These are phyloP conservation scores for Fonsecaea monophora DNA, from an alignment of 2,329 filamentous ascomycete species.

Conservation along the genomic window DNA sequence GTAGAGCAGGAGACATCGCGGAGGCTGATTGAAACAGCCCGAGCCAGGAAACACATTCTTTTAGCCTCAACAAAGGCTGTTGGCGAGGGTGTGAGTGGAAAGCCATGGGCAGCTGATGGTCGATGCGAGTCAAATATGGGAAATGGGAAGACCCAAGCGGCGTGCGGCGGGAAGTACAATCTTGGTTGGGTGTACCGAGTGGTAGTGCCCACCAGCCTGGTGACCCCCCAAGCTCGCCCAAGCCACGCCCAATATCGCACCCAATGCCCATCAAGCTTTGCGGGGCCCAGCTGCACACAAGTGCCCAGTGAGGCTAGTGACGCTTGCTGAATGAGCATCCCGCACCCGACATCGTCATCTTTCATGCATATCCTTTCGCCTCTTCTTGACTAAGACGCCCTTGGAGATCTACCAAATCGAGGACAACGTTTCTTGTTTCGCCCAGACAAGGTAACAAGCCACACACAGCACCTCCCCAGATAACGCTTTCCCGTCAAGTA, in stretches of 20 bases:
- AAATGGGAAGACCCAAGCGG: not conserved
- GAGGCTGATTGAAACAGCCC: not conserved
- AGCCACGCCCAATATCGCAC: not conserved
- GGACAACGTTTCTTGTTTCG: too few relatives aligned
- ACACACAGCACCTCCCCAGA: not conserved
- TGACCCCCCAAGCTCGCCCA: too few relatives aligned
- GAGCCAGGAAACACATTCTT: constrained; percentile 9
- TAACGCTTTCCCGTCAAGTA: not conserved
- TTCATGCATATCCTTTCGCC: not conserved
- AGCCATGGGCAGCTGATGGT: constrained; percentile 9
- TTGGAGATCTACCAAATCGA: constrained; percentile 1
- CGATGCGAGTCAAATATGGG: not conserved
- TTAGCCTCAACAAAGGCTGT: constrained; percentile 13
- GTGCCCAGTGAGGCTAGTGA: not conserved
- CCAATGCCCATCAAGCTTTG: not conserved
- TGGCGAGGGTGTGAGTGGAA: not conserved
- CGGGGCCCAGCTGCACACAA: not conserved
- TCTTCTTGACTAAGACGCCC: not conserved
- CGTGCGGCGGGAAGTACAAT: not conserved
- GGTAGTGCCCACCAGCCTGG: too few relatives aligned
- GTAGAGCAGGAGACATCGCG: constrained; percentile 5
- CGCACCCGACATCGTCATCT: not conserved
- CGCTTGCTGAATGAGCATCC: constrained; percentile 3
- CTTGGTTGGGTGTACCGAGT: not conserved
- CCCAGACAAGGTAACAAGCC: not conserved